Conservation (phyloP, 164 flowering plant genomes). For the Vitis labrusca region DNA sequence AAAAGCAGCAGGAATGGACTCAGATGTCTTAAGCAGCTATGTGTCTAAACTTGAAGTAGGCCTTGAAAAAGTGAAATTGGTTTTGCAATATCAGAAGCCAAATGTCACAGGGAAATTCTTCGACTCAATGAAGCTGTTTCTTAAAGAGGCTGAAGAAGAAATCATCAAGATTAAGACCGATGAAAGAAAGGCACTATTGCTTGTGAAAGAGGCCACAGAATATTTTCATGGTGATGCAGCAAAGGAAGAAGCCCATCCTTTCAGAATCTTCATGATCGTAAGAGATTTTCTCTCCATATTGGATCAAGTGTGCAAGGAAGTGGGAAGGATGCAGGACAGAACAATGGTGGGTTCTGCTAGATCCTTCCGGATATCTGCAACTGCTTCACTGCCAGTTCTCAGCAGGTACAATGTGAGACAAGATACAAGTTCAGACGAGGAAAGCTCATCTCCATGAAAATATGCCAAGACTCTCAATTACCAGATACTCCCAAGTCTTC, state of each 20-base stretch:
- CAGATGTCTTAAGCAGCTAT: slow-evolving; percentile 77
- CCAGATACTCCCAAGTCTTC: not conserved
- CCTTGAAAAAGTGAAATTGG: slow-evolving; percentile 65
- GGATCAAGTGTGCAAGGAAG: slow-evolving; percentile 96
- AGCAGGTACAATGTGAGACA: slow-evolving; percentile 54
- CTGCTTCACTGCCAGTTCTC: slow-evolving; percentile 79
- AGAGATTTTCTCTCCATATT: slow-evolving; percentile 82
- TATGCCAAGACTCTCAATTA: slow-evolving; percentile 1
- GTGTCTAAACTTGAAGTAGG: slow-evolving; percentile 84
- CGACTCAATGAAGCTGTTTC: slow-evolving; percentile 62
- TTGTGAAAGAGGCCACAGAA: slow-evolving; percentile 83
- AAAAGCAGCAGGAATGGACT: slow-evolving; percentile 96
- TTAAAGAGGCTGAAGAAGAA: slow-evolving; percentile 69
- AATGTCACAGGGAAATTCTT: slow-evolving; percentile 64
- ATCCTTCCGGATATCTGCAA: slow-evolving; percentile 76
- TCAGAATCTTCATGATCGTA: slow-evolving; percentile 88
- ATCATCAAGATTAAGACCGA: slow-evolving; percentile 58
- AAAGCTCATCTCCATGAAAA: slow-evolving; percentile 54
- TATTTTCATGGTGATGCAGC: slow-evolving; percentile 91
- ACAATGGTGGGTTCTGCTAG: slow-evolving; percentile 70
- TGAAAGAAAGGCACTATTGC: slow-evolving; percentile 62
- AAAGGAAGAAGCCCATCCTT: slow-evolving; percentile 94
- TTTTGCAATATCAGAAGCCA: slow-evolving; percentile 59
- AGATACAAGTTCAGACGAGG: slow-evolving; percentile 66
- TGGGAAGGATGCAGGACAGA: slow-evolving; percentile 68